phyloP scores from a whole-genome alignment of 2,329 filamentous ascomycete species.

The Pestalotiopsis sp. region DNA sequence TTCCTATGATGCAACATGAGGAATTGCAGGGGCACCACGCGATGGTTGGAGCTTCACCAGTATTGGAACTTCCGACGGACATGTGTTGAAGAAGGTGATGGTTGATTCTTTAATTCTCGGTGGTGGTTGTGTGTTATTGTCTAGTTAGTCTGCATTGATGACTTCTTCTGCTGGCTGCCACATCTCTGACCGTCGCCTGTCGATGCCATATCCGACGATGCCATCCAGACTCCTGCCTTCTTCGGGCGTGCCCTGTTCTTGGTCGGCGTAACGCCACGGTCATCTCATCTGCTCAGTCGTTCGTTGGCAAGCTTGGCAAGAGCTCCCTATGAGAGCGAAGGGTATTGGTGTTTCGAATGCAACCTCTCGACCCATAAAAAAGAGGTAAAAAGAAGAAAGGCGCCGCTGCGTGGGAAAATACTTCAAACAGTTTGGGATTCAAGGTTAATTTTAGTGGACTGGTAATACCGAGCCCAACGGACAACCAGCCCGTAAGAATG shows the following conservation, averaged over 20 bases:
- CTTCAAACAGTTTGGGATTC: conserved; percentile 11
- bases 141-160: too few species aligned
- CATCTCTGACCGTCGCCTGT: too few species aligned
- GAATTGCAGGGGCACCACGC: neutral
- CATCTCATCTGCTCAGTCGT: neutral
- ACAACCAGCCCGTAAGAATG: too few species aligned
- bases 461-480: too few species aligned
- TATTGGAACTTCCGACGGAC: too few species aligned
- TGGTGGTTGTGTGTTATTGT: too few species aligned
- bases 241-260: neutral
- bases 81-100: too few species aligned
- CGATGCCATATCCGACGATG: too few species aligned
- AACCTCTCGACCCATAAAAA: neutral
- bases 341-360: conserved; percentile 3
- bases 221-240: too few species aligned
- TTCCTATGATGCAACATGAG: neutral
- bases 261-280: neutral
- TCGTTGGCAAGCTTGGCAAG: neutral
- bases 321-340: neutral
- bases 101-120: too few species aligned
- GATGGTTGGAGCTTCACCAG: neutral
- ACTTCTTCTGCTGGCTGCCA: too few species aligned
- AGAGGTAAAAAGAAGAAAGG: neutral
- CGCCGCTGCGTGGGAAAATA: neutral
- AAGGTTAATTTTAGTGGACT: conserved; percentile 11